Evolutionary conservation across 192 early-diverging fungal species (phyloP).

Genomic region (Backusella liffmaniae): DNA sequence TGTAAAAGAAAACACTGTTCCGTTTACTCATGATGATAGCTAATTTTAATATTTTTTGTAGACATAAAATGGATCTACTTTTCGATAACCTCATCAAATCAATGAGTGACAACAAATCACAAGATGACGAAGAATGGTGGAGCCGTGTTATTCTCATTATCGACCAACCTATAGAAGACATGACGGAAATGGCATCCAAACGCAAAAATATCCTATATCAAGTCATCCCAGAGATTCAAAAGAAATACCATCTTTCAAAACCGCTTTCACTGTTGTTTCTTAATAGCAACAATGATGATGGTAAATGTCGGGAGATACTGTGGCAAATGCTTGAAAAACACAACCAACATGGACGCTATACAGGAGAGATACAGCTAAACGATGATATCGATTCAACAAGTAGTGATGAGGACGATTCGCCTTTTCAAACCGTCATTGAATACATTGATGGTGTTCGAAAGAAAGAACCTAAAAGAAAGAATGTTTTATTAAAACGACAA

Average conservation of each 20-base stretch:
- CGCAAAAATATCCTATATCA: neutral
- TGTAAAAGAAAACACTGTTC: neutral
- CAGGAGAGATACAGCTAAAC: neutral
- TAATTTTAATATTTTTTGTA: neutral
- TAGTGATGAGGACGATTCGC: neutral
- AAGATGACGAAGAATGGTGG: slow-evolving; percentile 2
- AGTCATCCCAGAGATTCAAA: neutral
- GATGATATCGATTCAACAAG: neutral
- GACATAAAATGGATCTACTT: neutral
- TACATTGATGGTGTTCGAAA: neutral
- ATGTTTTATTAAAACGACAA: neutral
- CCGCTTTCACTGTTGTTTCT: neutral
- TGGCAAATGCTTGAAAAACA: slow-evolving; percentile 14
- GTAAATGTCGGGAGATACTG: neutral
- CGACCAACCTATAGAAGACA: neutral
- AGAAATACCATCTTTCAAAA: neutral
- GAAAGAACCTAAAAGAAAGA: neutral
- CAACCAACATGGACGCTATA: neutral
- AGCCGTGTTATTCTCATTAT: neutral
- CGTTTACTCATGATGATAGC: neutral
- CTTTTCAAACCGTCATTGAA: neutral
- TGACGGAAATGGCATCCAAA: neutral
- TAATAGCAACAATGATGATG: neutral
- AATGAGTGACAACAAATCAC: neutral
- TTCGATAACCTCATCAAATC: neutral